phyloP scores from a whole-genome alignment of 2,329 filamentous ascomycete genomes.

The Amphichorda felina region DNA sequence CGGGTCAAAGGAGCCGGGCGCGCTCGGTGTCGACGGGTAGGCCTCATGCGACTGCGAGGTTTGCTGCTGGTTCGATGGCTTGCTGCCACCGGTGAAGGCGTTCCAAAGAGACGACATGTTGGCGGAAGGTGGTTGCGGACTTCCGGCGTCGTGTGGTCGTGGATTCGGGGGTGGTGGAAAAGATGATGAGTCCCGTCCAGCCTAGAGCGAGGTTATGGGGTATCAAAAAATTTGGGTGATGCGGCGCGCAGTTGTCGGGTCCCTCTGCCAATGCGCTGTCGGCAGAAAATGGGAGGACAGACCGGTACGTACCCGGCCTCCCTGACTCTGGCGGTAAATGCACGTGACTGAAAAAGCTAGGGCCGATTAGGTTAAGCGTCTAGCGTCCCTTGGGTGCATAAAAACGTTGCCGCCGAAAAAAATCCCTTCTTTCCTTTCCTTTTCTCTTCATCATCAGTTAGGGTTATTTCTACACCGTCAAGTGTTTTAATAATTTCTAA shows the following conservation, averaged over 20 bases:
- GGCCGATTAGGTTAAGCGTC: neutral
- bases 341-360: neutral
- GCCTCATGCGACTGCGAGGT: neutral
- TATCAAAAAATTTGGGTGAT: slow-evolving; percentile 1
- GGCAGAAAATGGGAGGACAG: neutral
- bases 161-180: neutral
- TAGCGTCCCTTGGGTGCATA: neutral
- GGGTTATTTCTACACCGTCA: slow-evolving; percentile 38
- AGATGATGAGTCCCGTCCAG: neutral
- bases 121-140: too few species aligned
- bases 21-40: slow-evolving; percentile 8
- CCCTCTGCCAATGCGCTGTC: neutral
- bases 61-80: slow-evolving; percentile 18
- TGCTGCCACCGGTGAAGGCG: slow-evolving; percentile 48
- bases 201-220: too few species aligned
- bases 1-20: slow-evolving; percentile 49
- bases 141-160: neutral
- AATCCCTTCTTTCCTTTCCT: slow-evolving; percentile 14
- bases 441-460: slow-evolving; percentile 31
- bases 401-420: slow-evolving; percentile 4
- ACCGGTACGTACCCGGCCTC: neutral
- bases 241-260: neutral
- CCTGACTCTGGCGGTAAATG: neutral
- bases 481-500: slow-evolving; percentile 30
- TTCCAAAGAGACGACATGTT: slow-evolving; percentile 50